Evolutionary conservation across 495 filamentous ascomycete species (phyloP), one percentile per base, ranked within the genome.

Genomic region (Aspergillus cavernicola): DNA sequence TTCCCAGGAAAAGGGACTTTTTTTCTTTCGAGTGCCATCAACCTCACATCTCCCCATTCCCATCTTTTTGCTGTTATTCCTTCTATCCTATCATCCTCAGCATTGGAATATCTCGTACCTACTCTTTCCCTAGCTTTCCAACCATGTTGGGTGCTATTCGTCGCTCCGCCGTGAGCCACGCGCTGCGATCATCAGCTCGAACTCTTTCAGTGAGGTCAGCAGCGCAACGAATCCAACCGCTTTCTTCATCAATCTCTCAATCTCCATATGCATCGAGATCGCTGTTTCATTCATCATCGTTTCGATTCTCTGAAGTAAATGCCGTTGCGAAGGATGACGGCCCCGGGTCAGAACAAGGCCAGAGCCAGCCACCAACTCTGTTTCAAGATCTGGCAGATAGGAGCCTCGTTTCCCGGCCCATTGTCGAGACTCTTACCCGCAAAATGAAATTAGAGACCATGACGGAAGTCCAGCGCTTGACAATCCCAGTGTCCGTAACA

Each of bases 391-490:
- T 98, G 24, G 67, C 66, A 22, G 71, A 76, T 4, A 67, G 81
- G 20, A 80, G 80, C 12, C 59, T 89, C 43, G 82, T 97, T 28
- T 70, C 92, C 59, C 56, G 65, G 4, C 73, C 69, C 29, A 68
- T 97, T 40, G 77, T 96, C 50, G 54, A 76, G 6, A 83, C 85
- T 37, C 82, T 97, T 59, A 88, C 83, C 0, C 55, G 79, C 19
- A 77, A 81, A 16, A 93, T 97, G 87, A 70, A 76, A 3, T 80
- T 95, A 58, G 78, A 86, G 19, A 85, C 78, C 33, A 96, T 98
- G 92, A 97, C 93, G 3, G 82, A 91, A 8, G 92, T 98, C n/a
- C 93, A 98, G 61, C 76, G 80, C 28, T 67, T 83, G 67, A 95
- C 95, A 3, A 89, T 98, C 61, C 81, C 83, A 39, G 73, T 88